Percentiles rank a stretch among this genome's conserved stretches.
These are phyloP conservation scores for Artemisia argyi DNA, from an alignment of 129 eudicot genomes.

Conservation along the genomic window DNA sequence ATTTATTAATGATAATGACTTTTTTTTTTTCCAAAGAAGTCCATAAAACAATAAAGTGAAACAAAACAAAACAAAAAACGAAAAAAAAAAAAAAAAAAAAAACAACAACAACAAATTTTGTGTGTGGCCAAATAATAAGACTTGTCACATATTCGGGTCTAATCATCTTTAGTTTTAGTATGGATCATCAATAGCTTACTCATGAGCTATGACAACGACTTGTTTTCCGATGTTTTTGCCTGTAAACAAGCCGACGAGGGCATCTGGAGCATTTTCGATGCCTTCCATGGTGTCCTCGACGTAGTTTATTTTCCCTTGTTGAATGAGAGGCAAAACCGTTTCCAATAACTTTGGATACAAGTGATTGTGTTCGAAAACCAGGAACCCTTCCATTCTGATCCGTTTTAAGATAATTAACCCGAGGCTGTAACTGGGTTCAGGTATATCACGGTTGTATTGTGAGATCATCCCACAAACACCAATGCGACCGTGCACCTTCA, in stretches of 20 bases:
- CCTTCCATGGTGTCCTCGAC: conserved; percentile 29
- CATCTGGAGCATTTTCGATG: conserved; percentile 19
- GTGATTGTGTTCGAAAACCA: conserved; percentile 16
- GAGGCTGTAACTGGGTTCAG: neutral
- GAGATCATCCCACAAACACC: conserved; percentile 30
- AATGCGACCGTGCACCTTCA: conserved; percentile 21
- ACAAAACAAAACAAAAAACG: too few relatives aligned
- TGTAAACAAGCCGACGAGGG: conserved; percentile 24
- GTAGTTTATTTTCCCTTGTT: conserved; percentile 15
- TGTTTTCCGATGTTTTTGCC: conserved; percentile 28
- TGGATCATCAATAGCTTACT: neutral
- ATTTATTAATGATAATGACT: too few relatives aligned
- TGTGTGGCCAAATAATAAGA: too few relatives aligned
- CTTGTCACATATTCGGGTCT: too few relatives aligned
- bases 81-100: too few relatives aligned
- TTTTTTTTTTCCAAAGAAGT: too few relatives aligned
- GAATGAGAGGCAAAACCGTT: conserved; percentile 22
- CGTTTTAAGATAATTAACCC: neutral
- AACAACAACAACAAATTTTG: too few relatives aligned
- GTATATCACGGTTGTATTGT: conserved; percentile 23
- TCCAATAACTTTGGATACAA: conserved; percentile 22
- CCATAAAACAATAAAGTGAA: too few relatives aligned
- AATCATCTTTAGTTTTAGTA: too few relatives aligned
- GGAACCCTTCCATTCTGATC: conserved; percentile 17
- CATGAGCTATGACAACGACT: conserved; percentile 16